phyloP scores from a whole-genome alignment of 179 eudicot species.

The Drosera spatulata region DNA sequence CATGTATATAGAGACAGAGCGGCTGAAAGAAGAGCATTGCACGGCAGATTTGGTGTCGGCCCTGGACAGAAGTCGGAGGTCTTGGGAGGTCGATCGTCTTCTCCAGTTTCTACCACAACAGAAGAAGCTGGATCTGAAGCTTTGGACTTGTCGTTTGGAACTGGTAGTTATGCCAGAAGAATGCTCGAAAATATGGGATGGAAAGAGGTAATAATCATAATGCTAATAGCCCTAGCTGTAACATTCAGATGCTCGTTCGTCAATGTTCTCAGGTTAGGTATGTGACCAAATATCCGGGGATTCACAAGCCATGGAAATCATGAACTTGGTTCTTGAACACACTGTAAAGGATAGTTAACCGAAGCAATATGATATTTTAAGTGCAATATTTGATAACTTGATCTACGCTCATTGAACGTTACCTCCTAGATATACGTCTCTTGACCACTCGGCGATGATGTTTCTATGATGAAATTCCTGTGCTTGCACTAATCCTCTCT shows the following conservation, averaged over 20 bases:
- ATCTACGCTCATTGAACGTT: no score
- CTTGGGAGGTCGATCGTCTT: conserved; percentile 21
- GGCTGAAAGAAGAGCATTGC: conserved; percentile 90
- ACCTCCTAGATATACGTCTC: no score
- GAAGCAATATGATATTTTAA: no score
- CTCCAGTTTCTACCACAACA: conserved; percentile 19
- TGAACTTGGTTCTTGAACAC: no score
- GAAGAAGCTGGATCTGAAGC: conserved; percentile 79
- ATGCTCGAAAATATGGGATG: conserved; percentile 90
- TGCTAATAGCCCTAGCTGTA: neutral
- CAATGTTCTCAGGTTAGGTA: no score
- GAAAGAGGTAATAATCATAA: conserved; percentile 55
- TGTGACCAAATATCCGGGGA: no score
- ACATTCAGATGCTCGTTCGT: no score
- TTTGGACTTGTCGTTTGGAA: conserved; percentile 70
- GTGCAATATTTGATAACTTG: no score
- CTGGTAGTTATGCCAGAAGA: conserved; percentile 78
- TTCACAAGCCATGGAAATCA: no score
- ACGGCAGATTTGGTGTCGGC: conserved; percentile 74
- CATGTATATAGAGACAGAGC: conserved; percentile 78
- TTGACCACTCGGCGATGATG: no score
- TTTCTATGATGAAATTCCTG: no score
- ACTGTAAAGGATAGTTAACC: no score
- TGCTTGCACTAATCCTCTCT: neutral
- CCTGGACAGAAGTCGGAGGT: conserved; percentile 51